A percentile compares a stretch with the other conserved stretches of the same genome.
Conservation (phyloP, 2,329 filamentous ascomycete genomes). For the Aureobasidium lini region DNA sequence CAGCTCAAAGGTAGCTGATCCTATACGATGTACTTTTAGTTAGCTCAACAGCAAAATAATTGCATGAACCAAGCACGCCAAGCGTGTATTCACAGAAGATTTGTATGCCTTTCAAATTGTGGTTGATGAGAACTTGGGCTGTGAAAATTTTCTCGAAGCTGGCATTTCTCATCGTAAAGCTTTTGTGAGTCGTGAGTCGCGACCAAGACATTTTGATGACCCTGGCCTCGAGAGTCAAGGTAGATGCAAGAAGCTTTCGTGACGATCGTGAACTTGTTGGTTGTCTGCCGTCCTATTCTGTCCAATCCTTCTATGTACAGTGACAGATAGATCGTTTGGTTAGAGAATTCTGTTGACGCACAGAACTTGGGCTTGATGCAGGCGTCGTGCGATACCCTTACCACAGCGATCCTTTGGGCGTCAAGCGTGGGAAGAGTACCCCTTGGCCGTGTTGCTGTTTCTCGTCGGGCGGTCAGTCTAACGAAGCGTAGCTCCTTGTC, state of each 20-base stretch:
- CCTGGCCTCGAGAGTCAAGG: no score
- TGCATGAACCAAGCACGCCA: not conserved
- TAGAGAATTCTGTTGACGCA: not conserved
- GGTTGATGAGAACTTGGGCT: no score
- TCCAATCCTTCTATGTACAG: not conserved
- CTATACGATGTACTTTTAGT: not conserved
- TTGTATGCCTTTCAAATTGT: not conserved
- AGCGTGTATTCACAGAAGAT: not conserved
- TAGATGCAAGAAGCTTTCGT: not conserved
- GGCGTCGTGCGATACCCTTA: not conserved
- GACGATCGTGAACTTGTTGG: not conserved
- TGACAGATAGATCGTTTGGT: not conserved
- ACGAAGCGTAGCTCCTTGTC: no score
- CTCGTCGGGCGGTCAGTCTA: no score
- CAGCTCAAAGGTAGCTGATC: not conserved
- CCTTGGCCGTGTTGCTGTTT: no score
- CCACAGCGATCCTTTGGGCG: no score
- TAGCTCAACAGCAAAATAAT: not conserved
- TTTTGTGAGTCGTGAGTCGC: no score
- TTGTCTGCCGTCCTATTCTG: not conserved
- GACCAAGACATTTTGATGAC: not conserved
- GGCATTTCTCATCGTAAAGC: no score
- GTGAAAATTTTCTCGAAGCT: no score
- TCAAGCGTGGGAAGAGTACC: no score
- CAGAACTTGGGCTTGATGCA: not conserved